phyloP scores from a whole-genome alignment of 352 stramenopile species.

The Aphanomyces euteiches region DNA sequence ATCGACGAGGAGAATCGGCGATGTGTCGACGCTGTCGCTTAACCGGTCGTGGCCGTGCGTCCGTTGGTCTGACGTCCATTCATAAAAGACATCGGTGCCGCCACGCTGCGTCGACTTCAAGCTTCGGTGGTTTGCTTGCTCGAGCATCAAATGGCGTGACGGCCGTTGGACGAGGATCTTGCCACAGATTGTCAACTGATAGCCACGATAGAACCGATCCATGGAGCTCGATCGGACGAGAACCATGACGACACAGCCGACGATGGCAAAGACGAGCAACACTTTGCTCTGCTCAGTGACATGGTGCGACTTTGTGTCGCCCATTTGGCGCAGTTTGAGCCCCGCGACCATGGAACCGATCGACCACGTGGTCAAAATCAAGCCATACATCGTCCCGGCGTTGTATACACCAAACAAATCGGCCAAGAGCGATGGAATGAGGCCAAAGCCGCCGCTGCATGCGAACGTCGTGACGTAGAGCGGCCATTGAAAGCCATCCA shows the following conservation, averaged over 20 bases:
- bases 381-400: conserved; percentile 28
- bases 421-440: conserved; percentile 25
- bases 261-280: neutral
- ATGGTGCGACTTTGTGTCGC: neutral
- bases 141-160: neutral
- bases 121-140: no score
- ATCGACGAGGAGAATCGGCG: no score
- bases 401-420: conserved; percentile 37
- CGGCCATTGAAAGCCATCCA: neutral
- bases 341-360: neutral
- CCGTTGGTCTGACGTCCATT: no score
- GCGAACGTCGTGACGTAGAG: neutral
- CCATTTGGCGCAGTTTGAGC: neutral
- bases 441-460: conserved; percentile 1
- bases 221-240: conserved; percentile 16
- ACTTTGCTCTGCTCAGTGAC: neutral
- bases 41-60: no score
- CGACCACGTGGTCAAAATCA: conserved; percentile 18
- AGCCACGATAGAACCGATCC: conserved; percentile 26
- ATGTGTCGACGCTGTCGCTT: no score
- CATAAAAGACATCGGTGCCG: no score
- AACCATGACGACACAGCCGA: conserved; percentile 12
- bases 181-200: conserved; percentile 12
- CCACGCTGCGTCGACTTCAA: no score
- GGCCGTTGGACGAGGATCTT: conserved; percentile 6